Base-by-base conservation (phyloP, 495 filamentous ascomycete species). In the Neurospora terricola region DNA sequence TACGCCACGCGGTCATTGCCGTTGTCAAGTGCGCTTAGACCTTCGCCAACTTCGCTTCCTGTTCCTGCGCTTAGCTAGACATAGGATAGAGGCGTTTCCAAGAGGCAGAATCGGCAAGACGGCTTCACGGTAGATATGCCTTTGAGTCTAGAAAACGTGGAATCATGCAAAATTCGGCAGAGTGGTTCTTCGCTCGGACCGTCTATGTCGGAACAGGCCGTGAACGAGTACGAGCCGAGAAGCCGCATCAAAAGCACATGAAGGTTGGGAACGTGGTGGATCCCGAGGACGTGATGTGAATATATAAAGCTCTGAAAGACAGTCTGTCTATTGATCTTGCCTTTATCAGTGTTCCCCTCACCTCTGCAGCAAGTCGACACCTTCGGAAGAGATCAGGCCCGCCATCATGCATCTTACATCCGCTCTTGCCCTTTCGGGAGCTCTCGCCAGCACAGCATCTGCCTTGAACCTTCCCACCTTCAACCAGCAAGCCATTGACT, bases 401-500 rank as follows among this genome's bases (percentile, higher is more conserved):
- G 42, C 42, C 42, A 43, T 43, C 43, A 48, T 48, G 43, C 43
- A 48, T 21, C 43, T 48, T 21, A 48, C 43, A 23, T 23, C 43
- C n/a, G 8, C n/a, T 21, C n/a, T 48, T 48, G 70, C 69, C 34
- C 48, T 71, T 27, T 69, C 40, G 10, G 71, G 71, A 12, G 75
- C 71, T n/a, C 9, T 48, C n/a, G 43, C 43, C 43, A 48, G 43
- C 43, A 54, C 45, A 21, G 45, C 45, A 54, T 62, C 45, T 23
- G 73, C 76, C 37, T 37, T 71, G 54, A 72, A 43, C 70, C 36
- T 76, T 14, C 77, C 76, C 21, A 18, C 69, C 10, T 79, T 76
- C n/a, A 73, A 59, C 38, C 75, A 78, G 66, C 11, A 43, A 10
- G 77, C 74, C 37, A 69, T 80, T 38, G 77, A 80, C 54, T 76